Conservation (phyloP, 1,284 basidiomycete species). For the Pholiota adiposa region DNA sequence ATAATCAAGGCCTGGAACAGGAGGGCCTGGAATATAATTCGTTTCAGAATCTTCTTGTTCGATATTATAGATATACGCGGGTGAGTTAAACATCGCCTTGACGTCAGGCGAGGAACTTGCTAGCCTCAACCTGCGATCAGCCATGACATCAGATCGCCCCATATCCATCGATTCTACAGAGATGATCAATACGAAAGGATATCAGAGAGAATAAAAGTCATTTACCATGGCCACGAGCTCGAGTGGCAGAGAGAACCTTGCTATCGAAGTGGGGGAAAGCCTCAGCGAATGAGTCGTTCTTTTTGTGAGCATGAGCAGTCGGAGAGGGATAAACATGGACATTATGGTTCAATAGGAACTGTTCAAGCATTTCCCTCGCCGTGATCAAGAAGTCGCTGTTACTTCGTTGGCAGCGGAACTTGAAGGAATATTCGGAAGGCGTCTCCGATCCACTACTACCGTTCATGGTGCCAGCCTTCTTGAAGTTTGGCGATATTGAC, state of each 20-base stretch:
- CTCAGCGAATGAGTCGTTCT: conserved; percentile 92
- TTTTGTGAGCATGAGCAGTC: conserved; percentile 73
- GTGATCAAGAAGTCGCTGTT: conserved; percentile 92
- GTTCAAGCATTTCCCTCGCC: conserved; percentile 91
- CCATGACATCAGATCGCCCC: conserved; percentile 69
- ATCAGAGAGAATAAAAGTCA: conserved; percentile 19
- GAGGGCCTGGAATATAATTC: conserved; percentile 48
- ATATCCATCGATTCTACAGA: conserved; percentile 73
- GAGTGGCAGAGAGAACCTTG: conserved; percentile 84
- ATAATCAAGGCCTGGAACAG: conserved; percentile 58
- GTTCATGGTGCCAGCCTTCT: conserved; percentile 43
- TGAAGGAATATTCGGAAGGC: conserved; percentile 87
- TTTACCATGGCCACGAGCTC: conserved; percentile 68
- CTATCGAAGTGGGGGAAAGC: conserved; percentile 97
- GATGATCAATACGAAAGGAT: conserved; percentile 14
- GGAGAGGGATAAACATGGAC: conserved; percentile 80
- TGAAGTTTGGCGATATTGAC: conserved; percentile 80
- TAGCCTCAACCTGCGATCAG: conserved; percentile 78
- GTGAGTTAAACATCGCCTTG: conserved; percentile 90
- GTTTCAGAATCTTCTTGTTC: conserved; percentile 68
- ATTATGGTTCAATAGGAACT: conserved; percentile 86
- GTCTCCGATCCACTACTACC: conserved; percentile 48
- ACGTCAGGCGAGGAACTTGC: conserved; percentile 93
- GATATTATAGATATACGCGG: conserved; percentile 75
- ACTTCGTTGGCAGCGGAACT: conserved; percentile 93